Evolutionary conservation across 2,329 filamentous ascomycete genomes (phyloP).

Genomic region (Dendryphion nanum): DNA sequence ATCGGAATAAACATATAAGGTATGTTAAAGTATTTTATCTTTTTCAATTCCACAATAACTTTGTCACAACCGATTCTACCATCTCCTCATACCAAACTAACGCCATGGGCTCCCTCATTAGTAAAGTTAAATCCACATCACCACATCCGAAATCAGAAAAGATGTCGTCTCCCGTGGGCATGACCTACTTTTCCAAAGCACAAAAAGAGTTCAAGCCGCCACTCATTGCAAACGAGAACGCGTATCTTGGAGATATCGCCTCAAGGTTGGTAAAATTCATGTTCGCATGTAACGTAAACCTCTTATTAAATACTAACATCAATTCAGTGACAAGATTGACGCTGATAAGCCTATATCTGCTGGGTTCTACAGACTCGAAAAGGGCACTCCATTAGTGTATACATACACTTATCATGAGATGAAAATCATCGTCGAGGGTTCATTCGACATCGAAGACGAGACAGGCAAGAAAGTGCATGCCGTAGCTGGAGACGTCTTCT

Average conservation of each 20-base stretch:
- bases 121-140: too few relatives aligned
- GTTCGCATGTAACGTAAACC: constrained; percentile 1
- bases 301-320: constrained; percentile 3
- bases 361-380: constrained; percentile 67
- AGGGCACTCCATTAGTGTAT: constrained; percentile 66
- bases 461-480: constrained; percentile 61
- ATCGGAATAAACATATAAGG: too few relatives aligned
- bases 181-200: constrained; percentile 57
- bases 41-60: too few relatives aligned
- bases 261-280: constrained; percentile 51
- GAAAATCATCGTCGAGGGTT: constrained; percentile 70
- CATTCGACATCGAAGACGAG: constrained; percentile 64
- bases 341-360: constrained; percentile 60
- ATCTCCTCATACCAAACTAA: too few relatives aligned
- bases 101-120: too few relatives aligned
- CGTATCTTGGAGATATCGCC: constrained; percentile 63
- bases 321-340: constrained; percentile 51
- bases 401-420: constrained; percentile 71
- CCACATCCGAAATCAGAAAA: too few relatives aligned
- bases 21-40: too few relatives aligned
- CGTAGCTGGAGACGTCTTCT: constrained; percentile 64
- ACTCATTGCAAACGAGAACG: constrained; percentile 66
- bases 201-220: constrained; percentile 62
- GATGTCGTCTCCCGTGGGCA: constrained; percentile 32
- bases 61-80: too few relatives aligned